Evolutionary conservation across 169 alveolate species (phyloP).

Genomic region (Plasmodium relictum): DNA sequence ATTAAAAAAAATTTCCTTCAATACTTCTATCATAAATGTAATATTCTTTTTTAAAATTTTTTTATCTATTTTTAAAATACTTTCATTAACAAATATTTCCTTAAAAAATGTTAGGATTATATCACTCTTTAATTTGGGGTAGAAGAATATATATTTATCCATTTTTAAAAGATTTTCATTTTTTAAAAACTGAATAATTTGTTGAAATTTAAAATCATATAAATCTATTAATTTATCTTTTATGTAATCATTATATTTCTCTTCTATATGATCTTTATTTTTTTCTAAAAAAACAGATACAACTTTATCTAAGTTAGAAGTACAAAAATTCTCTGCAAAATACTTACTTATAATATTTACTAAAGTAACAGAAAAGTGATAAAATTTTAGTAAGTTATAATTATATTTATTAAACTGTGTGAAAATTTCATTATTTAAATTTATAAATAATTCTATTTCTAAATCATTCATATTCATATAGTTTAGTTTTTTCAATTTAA

Average conservation of each 20-base stretch:
- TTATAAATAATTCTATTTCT: slow-evolving; percentile 22
- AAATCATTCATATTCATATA: slow-evolving; percentile 4
- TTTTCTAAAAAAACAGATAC: background rate
- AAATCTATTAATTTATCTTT: background rate
- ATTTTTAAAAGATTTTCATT: slow-evolving; percentile 1
- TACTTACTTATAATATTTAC: slow-evolving; percentile 34
- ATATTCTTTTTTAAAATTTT: slow-evolving; percentile 19
- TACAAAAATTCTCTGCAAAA: slow-evolving; percentile 26
- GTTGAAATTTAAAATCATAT: background rate
- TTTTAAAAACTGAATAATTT: slow-evolving; percentile 15
- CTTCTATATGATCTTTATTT: background rate
- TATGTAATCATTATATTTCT: background rate
- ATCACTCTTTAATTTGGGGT: slow-evolving; percentile 31
- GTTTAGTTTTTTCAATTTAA: background rate
- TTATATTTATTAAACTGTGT: slow-evolving; percentile 22
- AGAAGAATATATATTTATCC: slow-evolving; percentile 19
- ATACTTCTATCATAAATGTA: slow-evolving; percentile 21
- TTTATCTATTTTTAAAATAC: slow-evolving; percentile 10
- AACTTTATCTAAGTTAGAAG: background rate
- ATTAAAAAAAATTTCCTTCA: slow-evolving; percentile 33
- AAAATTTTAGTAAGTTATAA: slow-evolving; percentile 11
- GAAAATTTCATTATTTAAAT: slow-evolving; percentile 11
- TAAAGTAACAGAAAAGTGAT: slow-evolving; percentile 25
- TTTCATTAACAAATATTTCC: slow-evolving; percentile 43
- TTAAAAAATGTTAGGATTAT: slow-evolving; percentile 50